Conservation (phyloP, 495 filamentous ascomycete genomes). For the Monascus purpureus region DNA sequence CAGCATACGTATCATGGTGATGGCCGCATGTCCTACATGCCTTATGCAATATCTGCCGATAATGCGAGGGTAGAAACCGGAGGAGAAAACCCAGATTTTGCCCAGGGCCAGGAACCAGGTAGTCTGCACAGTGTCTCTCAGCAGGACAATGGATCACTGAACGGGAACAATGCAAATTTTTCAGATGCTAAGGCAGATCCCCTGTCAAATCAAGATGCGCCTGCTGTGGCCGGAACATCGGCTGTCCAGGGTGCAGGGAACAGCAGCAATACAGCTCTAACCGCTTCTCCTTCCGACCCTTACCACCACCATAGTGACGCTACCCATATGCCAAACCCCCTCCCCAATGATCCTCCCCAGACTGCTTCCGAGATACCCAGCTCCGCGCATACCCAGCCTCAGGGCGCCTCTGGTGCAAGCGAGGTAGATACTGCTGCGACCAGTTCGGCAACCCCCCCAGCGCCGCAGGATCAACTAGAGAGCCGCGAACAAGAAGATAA, state of each 20-base stretch:
- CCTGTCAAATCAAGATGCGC: slow-evolving; percentile 11
- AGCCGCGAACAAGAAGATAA: slow-evolving; percentile 6
- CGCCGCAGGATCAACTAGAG: slow-evolving; percentile 16
- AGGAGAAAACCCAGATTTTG: slow-evolving; percentile 12
- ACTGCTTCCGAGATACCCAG: slow-evolving; percentile 37
- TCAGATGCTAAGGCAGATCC: background rate
- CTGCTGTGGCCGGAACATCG: slow-evolving; percentile 18
- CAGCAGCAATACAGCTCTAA: slow-evolving; percentile 11
- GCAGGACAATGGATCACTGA: slow-evolving; percentile 7
- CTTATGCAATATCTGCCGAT: background rate
- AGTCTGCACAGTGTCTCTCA: slow-evolving; percentile 12
- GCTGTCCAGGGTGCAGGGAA: slow-evolving; percentile 3
- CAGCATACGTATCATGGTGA: slow-evolving; percentile 4
- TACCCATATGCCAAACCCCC: slow-evolving; percentile 23
- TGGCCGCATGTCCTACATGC: background rate
- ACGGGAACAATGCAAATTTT: slow-evolving; percentile 1
- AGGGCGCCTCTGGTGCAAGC: slow-evolving; percentile 18
- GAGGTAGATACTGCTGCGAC: slow-evolving; percentile 19
- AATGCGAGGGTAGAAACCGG: slow-evolving; percentile 2
- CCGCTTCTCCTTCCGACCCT: slow-evolving; percentile 16
- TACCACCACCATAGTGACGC: no score
- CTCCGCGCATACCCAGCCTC: slow-evolving; percentile 38
- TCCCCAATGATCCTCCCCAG: slow-evolving; percentile 26
- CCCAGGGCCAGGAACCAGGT: slow-evolving; percentile 15
- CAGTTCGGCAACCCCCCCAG: slow-evolving; percentile 8